Evolutionary conservation across 495 filamentous ascomycete species (phyloP).

Genomic region (Podospora anserina): DNA sequence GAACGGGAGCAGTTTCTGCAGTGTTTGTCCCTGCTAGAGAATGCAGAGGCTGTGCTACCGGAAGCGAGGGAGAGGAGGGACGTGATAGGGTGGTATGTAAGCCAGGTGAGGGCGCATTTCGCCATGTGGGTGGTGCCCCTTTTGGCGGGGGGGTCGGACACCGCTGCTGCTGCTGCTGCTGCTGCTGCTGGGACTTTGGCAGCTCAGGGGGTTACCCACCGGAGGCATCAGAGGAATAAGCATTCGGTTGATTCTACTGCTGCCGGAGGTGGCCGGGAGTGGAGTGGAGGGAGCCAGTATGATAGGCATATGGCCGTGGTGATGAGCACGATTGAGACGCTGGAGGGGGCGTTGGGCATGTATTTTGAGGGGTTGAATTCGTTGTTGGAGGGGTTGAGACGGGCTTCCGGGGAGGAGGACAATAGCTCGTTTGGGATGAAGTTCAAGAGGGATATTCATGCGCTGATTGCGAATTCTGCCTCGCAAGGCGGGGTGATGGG

Average conservation of each 20-base stretch:
- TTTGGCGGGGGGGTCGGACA: slow-evolving; percentile 26
- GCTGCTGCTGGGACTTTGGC: too few species aligned
- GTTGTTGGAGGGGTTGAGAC: slow-evolving; percentile 39
- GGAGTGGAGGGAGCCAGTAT: slow-evolving; percentile 18
- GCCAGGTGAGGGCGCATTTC: slow-evolving; percentile 51
- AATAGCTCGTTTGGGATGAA: slow-evolving; percentile 42
- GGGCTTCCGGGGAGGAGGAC: slow-evolving; percentile 18
- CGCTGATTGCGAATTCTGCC: slow-evolving; percentile 63
- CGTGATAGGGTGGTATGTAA: slow-evolving; percentile 50
- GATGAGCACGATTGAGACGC: slow-evolving; percentile 45
- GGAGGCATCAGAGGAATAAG: background rate
- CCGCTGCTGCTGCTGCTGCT: too few species aligned
- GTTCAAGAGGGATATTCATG: slow-evolving; percentile 60
- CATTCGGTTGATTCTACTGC: background rate
- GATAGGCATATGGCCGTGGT: slow-evolving; percentile 41
- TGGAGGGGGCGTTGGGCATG: slow-evolving; percentile 49
- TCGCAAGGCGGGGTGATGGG: slow-evolving; percentile 49
- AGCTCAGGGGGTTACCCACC: slow-evolving; percentile 4
- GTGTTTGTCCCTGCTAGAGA: slow-evolving; percentile 42
- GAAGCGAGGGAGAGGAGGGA: slow-evolving; percentile 47
- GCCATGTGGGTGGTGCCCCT: slow-evolving; percentile 50
- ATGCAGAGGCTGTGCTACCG: slow-evolving; percentile 39
- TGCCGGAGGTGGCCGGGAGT: background rate
- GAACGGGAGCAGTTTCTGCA: slow-evolving; percentile 40
- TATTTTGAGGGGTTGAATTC: slow-evolving; percentile 49